A percentile compares a stretch with the other conserved stretches of the same genome.
Evolutionary conservation across 257 asterid species (phyloP).

Genomic region (Capsicum baccatum): DNA sequence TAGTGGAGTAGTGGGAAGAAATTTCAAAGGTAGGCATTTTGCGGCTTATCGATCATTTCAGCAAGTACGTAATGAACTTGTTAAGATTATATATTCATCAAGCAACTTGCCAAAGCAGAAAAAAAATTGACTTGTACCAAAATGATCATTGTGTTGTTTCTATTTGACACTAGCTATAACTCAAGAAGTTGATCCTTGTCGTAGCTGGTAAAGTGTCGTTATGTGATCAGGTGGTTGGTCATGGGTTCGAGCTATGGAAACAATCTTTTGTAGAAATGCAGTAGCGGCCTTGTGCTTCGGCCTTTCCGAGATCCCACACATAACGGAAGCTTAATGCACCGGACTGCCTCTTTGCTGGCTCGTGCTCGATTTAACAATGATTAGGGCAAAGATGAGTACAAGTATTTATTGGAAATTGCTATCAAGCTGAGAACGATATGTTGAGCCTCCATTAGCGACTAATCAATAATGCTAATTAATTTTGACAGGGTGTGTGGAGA

Average conservation of each 20-base stretch:
- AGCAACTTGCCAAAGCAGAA: background rate
- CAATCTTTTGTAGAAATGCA: no score
- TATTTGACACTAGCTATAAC: no score
- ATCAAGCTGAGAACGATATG: background rate
- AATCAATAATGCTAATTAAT: background rate
- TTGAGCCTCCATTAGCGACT: slow-evolving; percentile 17
- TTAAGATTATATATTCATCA: background rate
- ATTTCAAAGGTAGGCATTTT: background rate
- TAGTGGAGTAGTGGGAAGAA: background rate
- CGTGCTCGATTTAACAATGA: background rate
- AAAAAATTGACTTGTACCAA: no score
- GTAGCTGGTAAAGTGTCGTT: no score
- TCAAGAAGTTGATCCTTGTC: no score
- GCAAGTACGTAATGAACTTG: background rate
- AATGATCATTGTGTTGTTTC: no score
- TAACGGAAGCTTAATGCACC: no score
- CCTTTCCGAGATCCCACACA: no score
- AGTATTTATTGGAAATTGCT: background rate
- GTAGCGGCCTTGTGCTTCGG: no score
- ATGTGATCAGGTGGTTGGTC: no score
- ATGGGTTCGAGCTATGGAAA: no score
- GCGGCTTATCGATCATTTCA: background rate
- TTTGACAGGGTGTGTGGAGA: background rate
- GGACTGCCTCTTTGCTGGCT: no score
- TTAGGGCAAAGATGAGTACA: background rate